Conservation (phyloP, 2,329 filamentous ascomycete species). For the Knufia petricola region DNA sequence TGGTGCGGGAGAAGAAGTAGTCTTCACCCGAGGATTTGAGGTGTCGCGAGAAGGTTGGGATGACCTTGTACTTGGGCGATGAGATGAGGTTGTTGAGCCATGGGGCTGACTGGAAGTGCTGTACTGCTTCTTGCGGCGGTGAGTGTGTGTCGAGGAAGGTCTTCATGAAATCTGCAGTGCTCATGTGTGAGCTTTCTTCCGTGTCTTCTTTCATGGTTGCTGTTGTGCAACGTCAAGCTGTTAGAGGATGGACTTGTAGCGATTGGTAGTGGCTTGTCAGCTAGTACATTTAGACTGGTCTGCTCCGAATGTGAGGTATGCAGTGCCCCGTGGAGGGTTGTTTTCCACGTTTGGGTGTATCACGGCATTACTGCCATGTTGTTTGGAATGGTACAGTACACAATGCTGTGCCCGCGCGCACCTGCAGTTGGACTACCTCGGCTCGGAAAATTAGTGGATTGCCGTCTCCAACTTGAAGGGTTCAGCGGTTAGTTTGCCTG, state of each 20-base stretch:
- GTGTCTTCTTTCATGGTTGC: constrained; percentile 7
- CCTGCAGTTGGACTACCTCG: background rate
- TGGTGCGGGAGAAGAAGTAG: constrained; percentile 32
- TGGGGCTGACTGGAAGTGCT: constrained; percentile 16
- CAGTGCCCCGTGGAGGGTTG: background rate
- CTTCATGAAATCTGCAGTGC: constrained; percentile 6
- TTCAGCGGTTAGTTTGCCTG: too few species aligned
- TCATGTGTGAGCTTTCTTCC: constrained; percentile 5
- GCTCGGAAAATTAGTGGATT: background rate
- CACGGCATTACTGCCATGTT: background rate
- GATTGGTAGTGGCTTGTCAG: background rate
- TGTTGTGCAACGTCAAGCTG: too few species aligned
- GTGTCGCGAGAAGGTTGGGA: constrained; percentile 32
- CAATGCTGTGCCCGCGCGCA: too few species aligned
- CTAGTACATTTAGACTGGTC: background rate
- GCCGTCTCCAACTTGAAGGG: too few species aligned
- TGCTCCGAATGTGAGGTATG: background rate
- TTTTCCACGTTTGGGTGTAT: background rate
- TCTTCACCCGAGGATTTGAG: constrained; percentile 36
- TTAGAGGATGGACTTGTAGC: background rate
- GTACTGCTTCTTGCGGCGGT: constrained; percentile 16
- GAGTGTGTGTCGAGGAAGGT: constrained; percentile 18
- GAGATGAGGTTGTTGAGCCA: constrained; percentile 18
- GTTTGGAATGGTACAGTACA: too few species aligned
- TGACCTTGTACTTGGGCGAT: constrained; percentile 29